These are phyloP conservation scores for Blumeriella jaapii DNA, from an alignment of 2,329 filamentous ascomycete genomes.

Conservation along the genomic window DNA sequence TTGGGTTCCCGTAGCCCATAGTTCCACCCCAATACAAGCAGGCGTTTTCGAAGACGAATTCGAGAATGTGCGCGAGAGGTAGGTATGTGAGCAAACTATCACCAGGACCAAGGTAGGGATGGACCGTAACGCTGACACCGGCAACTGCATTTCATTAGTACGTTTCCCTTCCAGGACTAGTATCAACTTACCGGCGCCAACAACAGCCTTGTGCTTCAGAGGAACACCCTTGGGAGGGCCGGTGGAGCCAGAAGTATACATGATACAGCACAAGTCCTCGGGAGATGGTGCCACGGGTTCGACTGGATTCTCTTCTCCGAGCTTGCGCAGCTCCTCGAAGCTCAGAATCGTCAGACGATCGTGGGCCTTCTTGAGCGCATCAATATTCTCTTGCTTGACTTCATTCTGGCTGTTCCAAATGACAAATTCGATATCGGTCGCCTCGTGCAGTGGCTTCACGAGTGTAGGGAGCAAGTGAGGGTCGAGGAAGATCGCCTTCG, in stretches of 20 bases:
- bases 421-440: constrained; percentile 43
- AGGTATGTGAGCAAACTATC: constrained; percentile 85
- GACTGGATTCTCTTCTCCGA: constrained; percentile 48
- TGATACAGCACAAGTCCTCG: constrained; percentile 72
- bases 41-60: constrained; percentile 90
- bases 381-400: constrained; percentile 36
- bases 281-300: constrained; percentile 61
- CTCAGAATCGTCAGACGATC: constrained; percentile 41
- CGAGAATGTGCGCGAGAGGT: constrained; percentile 89
- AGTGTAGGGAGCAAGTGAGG: constrained; percentile 60
- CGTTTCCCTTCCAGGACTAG: constrained; percentile 42
- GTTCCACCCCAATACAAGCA: constrained; percentile 82
- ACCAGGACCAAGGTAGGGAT: constrained; percentile 62
- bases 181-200: constrained; percentile 65
- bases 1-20: constrained; percentile 85
- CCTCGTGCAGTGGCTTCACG: constrained; percentile 42
- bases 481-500: constrained; percentile 78
- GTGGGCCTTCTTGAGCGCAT: constrained; percentile 44
- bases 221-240: constrained; percentile 84
- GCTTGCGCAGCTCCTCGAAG: constrained; percentile 41
- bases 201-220: constrained; percentile 70
- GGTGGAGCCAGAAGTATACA: constrained; percentile 83
- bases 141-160: constrained; percentile 43
- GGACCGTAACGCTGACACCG: constrained; percentile 68
- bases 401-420: constrained; percentile 51